Percentiles rank a stretch among this genome's conserved stretches.
phyloP scores from a whole-genome alignment of 1,284 basidiomycete species.

The Ustilago cynodontis region DNA sequence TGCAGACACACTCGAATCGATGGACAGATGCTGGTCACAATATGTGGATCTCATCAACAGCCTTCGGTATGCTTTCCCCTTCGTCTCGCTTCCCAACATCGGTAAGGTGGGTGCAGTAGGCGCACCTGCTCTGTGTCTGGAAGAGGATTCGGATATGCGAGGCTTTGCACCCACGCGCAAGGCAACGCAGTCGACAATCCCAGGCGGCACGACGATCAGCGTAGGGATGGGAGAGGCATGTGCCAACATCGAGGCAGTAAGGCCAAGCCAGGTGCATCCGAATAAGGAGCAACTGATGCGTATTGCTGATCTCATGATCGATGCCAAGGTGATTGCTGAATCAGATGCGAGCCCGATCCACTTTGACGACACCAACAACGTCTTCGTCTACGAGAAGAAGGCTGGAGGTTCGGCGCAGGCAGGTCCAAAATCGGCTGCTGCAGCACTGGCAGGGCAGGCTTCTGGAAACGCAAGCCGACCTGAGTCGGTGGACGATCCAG shows the following conservation, averaged over 20 bases:
- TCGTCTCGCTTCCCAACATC: slow-evolving; percentile 75
- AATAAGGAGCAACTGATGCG: slow-evolving; percentile 96
- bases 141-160: slow-evolving; percentile 90
- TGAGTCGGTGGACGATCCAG: slow-evolving; percentile 57
- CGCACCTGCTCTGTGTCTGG: slow-evolving; percentile 75
- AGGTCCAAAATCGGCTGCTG: neutral
- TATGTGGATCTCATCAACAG: slow-evolving; percentile 80
- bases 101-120: slow-evolving; percentile 69
- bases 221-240: slow-evolving; percentile 55
- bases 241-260: slow-evolving; percentile 34
- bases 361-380: slow-evolving; percentile 57
- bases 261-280: slow-evolving; percentile 78
- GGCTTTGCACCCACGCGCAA: slow-evolving; percentile 87
- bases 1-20: slow-evolving; percentile 54
- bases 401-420: neutral
- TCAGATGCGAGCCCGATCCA: slow-evolving; percentile 71
- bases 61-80: slow-evolving; percentile 80
- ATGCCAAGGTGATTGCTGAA: slow-evolving; percentile 78
- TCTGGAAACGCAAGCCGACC: slow-evolving; percentile 27
- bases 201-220: slow-evolving; percentile 37
- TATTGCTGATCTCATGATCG: slow-evolving; percentile 84
- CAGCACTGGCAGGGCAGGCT: slow-evolving; percentile 6
- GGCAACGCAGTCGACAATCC: slow-evolving; percentile 65
- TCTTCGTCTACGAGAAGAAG: slow-evolving; percentile 45
- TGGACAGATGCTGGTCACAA: slow-evolving; percentile 77